Percentiles rank a stretch among this genome's conserved stretches.
These are phyloP conservation scores for Leucoagaricus sp. DNA, from an alignment of 1,284 basidiomycete species.

Conservation along the genomic window DNA sequence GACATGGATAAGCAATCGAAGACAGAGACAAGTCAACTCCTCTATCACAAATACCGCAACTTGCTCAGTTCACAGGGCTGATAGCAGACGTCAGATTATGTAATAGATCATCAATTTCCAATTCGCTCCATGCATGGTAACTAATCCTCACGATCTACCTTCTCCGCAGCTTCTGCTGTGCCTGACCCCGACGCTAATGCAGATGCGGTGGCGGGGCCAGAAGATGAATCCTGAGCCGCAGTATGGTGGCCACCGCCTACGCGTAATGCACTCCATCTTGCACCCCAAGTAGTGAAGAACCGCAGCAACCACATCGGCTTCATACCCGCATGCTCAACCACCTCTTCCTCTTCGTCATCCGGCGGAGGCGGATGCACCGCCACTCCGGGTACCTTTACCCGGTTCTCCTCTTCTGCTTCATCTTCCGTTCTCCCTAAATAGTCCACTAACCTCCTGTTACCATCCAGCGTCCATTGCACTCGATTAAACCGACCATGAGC, in stretches of 20 bases:
- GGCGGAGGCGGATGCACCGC: conserved; percentile 4
- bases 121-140: neutral
- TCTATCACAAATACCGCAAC: neutral
- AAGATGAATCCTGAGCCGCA: neutral
- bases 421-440: conserved; percentile 68
- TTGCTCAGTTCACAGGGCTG: neutral
- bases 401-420: conserved; percentile 71
- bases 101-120: conserved; percentile 5
- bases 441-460: conserved; percentile 62
- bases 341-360: conserved; percentile 50
- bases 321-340: conserved; percentile 56
- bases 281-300: conserved; percentile 75
- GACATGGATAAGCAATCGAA: conserved; percentile 6
- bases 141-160: neutral
- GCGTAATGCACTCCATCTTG: conserved; percentile 41
- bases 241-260: neutral
- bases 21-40: conserved; percentile 5
- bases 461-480: conserved; percentile 70
- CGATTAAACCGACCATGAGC: conserved; percentile 61
- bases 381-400: conserved; percentile 37
- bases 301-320: conserved; percentile 74
- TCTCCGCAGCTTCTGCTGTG: conserved; percentile 4
- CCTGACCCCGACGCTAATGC: neutral
- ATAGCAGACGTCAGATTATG: conserved; percentile 14
- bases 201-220: too few relatives aligned